Evolutionary conservation across 2,329 filamentous ascomycete species (phyloP), one percentile per base, ranked within the genome.

Genomic region (Cadophora luteo-olivacea): DNA sequence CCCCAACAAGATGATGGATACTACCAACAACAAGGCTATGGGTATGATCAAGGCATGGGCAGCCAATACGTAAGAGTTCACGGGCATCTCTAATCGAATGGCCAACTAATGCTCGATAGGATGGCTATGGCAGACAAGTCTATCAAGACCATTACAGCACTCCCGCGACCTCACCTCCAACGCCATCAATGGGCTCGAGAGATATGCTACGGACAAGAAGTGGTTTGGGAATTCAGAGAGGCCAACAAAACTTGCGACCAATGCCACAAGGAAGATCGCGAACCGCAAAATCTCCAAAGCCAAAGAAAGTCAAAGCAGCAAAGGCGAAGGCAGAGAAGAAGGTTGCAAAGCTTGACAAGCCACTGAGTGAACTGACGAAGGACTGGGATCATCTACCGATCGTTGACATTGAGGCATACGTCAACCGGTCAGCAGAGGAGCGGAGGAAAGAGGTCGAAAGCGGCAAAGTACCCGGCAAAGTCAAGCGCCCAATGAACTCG

Each of bases 401-500:
- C 61, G 87, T 87, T 62, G 91, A 98, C 79, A 97, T 97, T 81
- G 88, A 91, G 64, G 84, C 84, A 32, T 97, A 92, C 83, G 94
- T 97, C 45, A 88, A 91, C 75, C 87, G 95, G 62, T 83, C 91
- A 11, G 81, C 83, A 1, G 89, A 92, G 67, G 85, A 85, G 7
- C 87, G 95, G 67, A 84, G 83, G 61, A 81, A 83, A 65, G 94
- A 97, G 78, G 89, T 91, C 11, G 86, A 88, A 54, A 86, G 87
- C 74, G 86, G 89, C 67, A 93, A 90, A 75, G 83, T 89, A 45
- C 84, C 83, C 1, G 92, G 92, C 32, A 94, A 94, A 78, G 87
- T 98, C 73, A 93, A 95, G 75, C 87, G 96, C 36, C 94, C 96
- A 2, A 97, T 97, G 91, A 99, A 99, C 79, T 95, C 93, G 0